phyloP scores from a whole-genome alignment of 179 eudicot genomes.

The Beta lomatogona region DNA sequence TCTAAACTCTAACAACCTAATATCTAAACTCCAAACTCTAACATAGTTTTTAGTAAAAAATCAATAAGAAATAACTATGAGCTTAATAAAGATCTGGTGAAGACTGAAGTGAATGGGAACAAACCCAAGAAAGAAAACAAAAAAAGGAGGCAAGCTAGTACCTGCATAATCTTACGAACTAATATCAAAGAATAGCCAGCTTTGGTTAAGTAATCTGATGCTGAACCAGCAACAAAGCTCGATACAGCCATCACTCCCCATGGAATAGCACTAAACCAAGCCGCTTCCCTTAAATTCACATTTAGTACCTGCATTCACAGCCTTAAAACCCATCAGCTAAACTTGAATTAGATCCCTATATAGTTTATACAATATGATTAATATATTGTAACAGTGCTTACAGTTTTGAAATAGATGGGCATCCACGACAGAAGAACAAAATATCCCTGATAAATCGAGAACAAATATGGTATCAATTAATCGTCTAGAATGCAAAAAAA shows the following conservation, averaged over 20 bases:
- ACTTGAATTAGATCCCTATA: neutral
- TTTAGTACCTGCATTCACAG: slow-evolving; percentile 52
- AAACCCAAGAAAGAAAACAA: neutral
- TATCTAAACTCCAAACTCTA: no score
- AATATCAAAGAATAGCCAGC: slow-evolving; percentile 57
- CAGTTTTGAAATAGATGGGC: slow-evolving; percentile 94
- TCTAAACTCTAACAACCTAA: no score
- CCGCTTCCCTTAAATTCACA: slow-evolving; percentile 87
- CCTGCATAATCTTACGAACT: slow-evolving; percentile 93
- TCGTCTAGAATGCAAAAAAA: neutral
- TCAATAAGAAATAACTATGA: no score
- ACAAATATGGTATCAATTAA: neutral
- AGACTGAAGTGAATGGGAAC: no score
- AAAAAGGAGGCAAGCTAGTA: slow-evolving; percentile 11
- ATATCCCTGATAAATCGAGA: slow-evolving; percentile 73
- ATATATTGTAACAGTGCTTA: slow-evolving; percentile 38
- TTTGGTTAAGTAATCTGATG: slow-evolving; percentile 74
- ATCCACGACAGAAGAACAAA: slow-evolving; percentile 98
- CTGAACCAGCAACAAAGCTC: slow-evolving; percentile 74
- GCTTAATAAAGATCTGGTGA: no score
- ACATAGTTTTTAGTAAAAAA: no score
- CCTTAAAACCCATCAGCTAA: neutral
- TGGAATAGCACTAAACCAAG: slow-evolving; percentile 98
- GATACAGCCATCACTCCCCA: slow-evolving; percentile 96
- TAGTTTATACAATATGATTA: neutral